A percentile compares a stretch with the other conserved stretches of the same genome.
These are phyloP conservation scores for Amauroascus niger DNA, from an alignment of 2,329 filamentous ascomycete species.

Conservation along the genomic window DNA sequence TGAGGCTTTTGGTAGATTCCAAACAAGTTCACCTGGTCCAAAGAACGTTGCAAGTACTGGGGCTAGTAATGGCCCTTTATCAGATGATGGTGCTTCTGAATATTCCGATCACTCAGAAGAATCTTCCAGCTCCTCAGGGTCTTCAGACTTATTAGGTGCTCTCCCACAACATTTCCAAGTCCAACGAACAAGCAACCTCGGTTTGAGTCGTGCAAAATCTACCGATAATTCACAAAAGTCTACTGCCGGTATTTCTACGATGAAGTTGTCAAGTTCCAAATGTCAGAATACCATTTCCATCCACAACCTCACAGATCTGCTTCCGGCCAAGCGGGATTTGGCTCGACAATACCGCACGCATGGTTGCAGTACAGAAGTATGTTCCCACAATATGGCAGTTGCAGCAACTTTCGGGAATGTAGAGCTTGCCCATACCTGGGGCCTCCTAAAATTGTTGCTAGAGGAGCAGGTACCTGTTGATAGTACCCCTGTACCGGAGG, in stretches of 20 bases:
- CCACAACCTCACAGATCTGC: conserved; percentile 55
- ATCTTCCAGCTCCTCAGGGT: conserved; percentile 46
- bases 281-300: conserved; percentile 64
- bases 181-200: conserved; percentile 40
- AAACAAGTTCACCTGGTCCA: conserved; percentile 42
- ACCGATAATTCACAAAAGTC: conserved; percentile 42
- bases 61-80: conserved; percentile 33
- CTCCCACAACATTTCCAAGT: conserved; percentile 42
- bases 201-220: conserved; percentile 48
- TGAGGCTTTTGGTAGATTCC: conserved; percentile 54
- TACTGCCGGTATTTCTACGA: conserved; percentile 49
- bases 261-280: conserved; percentile 32
- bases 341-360: conserved; percentile 75
- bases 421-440: conserved; percentile 76
- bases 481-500: conserved; percentile 46
- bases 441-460: conserved; percentile 65
- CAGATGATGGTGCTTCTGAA: conserved; percentile 38
- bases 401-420: conserved; percentile 60
- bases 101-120: conserved; percentile 49
- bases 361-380: conserved; percentile 70
- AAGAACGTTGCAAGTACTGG: conserved; percentile 39
- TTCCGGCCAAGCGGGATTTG: conserved; percentile 70
- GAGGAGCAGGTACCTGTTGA: conserved; percentile 61
- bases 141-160: conserved; percentile 36
- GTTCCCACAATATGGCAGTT: conserved; percentile 69